Conservation (phyloP, 345 rosid genomes). For the Corchorus capsularis region DNA sequence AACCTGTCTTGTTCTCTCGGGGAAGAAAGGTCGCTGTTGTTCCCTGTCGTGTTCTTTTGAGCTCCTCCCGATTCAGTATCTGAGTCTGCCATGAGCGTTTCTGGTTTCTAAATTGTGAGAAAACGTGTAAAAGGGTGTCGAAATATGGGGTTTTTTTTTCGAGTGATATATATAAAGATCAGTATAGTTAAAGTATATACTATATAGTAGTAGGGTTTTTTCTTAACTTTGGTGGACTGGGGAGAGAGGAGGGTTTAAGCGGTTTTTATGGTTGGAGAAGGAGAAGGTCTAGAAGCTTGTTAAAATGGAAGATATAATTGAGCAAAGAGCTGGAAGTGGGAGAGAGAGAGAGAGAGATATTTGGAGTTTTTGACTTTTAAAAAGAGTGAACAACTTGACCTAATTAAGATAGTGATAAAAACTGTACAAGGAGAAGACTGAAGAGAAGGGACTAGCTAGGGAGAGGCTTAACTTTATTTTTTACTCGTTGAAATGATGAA, state of each 20-base stretch:
- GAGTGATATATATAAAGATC: neutral
- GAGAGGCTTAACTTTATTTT: neutral
- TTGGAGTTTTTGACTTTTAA: neutral
- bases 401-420: neutral
- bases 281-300: neutral
- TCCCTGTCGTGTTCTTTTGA: slow-evolving; percentile 17
- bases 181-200: neutral
- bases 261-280: neutral
- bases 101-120: neutral
- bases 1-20: slow-evolving; percentile 54
- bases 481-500: neutral
- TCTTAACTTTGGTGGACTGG: neutral
- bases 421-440: neutral
- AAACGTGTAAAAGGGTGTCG: neutral
- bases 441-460: neutral
- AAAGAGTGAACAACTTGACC: neutral
- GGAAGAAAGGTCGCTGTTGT: slow-evolving; percentile 34
- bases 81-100: slow-evolving; percentile 48
- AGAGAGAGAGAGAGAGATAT: neutral
- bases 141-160: neutral
- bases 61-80: slow-evolving; percentile 55
- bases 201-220: neutral
- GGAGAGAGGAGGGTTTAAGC: neutral
- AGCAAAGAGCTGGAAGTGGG: neutral
- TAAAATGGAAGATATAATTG: neutral